Conservation (phyloP, 192 early-diverging fungal genomes). For the Podila epigama region DNA sequence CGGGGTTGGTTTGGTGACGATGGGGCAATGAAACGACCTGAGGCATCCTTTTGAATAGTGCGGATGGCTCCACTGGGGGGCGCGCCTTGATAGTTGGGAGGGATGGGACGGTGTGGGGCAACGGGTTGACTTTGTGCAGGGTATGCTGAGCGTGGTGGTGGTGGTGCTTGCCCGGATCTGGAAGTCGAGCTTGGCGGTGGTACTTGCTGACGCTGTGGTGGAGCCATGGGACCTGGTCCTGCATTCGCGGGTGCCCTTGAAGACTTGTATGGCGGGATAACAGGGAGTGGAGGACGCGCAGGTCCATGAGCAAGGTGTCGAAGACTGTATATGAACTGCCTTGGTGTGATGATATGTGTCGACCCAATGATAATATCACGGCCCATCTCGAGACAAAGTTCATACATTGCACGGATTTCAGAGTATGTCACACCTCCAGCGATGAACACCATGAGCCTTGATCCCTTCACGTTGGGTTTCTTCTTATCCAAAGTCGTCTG, state of each 20-base stretch:
- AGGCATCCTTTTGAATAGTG: conserved; percentile 46
- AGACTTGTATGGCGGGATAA: conserved; percentile 52
- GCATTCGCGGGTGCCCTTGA: not conserved
- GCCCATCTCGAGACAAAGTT: conserved; percentile 65
- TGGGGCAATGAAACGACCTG: conserved; percentile 38
- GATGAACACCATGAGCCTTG: conserved; percentile 77
- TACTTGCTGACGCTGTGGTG: not conserved
- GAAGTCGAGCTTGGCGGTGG: conserved; percentile 1
- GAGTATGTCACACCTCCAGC: conserved; percentile 80
- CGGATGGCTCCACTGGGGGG: conserved; percentile 24
- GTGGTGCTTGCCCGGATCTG: not conserved
- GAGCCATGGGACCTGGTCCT: not conserved
- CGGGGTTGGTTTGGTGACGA: conserved; percentile 10
- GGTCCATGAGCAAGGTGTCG: conserved; percentile 66
- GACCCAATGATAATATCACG: conserved; percentile 82
- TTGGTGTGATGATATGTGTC: conserved; percentile 75
- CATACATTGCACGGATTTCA: conserved; percentile 76
- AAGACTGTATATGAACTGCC: conserved; percentile 71
- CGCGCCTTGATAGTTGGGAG: conserved; percentile 14
- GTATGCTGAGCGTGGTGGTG: conserved; percentile 4
- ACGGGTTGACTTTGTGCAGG: not conserved
- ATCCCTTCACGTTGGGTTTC: conserved; percentile 54
- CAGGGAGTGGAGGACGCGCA: conserved; percentile 20
- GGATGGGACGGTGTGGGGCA: conserved; percentile 15
- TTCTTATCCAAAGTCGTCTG: conserved; percentile 43